Base-by-base conservation (phyloP, 2,329 filamentous ascomycete genomes). In the Aspergillus sergii region DNA sequence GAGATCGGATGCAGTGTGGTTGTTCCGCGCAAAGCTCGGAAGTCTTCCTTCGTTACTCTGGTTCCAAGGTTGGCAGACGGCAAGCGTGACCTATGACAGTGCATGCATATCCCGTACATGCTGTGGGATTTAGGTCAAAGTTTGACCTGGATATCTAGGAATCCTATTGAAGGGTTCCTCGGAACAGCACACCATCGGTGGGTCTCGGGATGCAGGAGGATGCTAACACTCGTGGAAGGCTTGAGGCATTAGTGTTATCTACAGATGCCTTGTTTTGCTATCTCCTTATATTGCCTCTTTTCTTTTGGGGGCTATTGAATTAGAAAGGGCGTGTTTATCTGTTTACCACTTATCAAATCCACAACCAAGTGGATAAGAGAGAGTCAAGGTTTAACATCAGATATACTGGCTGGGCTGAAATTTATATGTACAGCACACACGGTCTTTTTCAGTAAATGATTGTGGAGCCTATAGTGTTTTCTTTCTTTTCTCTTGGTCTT, bases 221-320 rank as follows among this genome's bases (percentile, higher is more conserved):
- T 61, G 58, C 53, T 61, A 57, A 55, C 28, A 46, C 62, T 66
- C 62, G 62, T 66, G 62, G 62, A 58, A 30, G 54, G 19, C 28
- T 46, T 26, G 23, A 34, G 53, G 43, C 32, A 23, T 50, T 45
- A 21, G 9, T n/a, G 14, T 26, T 55, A 36, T 59, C n/a, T 26
- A 23, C 9, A n/a, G 16, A 34, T n/a, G 21, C 21, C n/a, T 50
- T 14, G 32, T 46, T 14, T 23, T 46, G 12, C 10, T 14, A 16
- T 12, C 36, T 39, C 8, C 16, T 19, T 16, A 39, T 45, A 23
- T 46, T 46, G n/a, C n/a, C 21, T 46, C n/a, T 46, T 46, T 39
- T 6, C 14, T 14, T 46, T 2, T 46, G 9, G 11, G 45, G 45
- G 12, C 14, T 46, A 26, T 14, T 46, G 8, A 14, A 46, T 46